phyloP scores from a whole-genome alignment of 805 yeast species.

The Candida tibetensis region DNA sequence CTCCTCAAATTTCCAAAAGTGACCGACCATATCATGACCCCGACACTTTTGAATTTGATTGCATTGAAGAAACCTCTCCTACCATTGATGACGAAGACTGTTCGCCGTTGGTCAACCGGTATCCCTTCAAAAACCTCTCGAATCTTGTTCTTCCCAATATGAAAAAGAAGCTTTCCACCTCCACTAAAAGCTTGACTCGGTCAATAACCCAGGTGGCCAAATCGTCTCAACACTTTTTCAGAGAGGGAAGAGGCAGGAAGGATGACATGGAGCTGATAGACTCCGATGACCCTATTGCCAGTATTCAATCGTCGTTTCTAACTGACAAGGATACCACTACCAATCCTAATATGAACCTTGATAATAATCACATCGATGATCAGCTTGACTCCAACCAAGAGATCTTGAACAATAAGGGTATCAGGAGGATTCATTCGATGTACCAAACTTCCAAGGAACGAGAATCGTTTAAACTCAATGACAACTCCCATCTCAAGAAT shows the following conservation, averaged over 20 bases:
- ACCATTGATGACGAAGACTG: background rate
- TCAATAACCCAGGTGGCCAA: slow-evolving; percentile 21
- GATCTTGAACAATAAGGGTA: slow-evolving; percentile 23
- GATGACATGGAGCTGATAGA: background rate
- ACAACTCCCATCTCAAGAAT: slow-evolving; percentile 31
- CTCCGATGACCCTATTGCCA: background rate
- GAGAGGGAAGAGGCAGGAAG: background rate
- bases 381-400: too few species aligned
- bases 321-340: slow-evolving; percentile 3
- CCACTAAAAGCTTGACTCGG: slow-evolving; percentile 18
- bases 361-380: background rate
- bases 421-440: slow-evolving; percentile 68
- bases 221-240: slow-evolving; percentile 14
- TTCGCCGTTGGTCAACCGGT: slow-evolving; percentile 21
- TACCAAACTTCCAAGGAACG: slow-evolving; percentile 47
- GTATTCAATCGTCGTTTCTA: background rate
- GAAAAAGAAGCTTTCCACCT: slow-evolving; percentile 19
- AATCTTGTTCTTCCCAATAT: slow-evolving; percentile 16
- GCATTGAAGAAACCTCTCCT: background rate
- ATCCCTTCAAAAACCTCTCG: slow-evolving; percentile 28
- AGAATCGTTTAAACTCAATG: slow-evolving; percentile 21
- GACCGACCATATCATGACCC: slow-evolving; percentile 36
- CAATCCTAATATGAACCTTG: slow-evolving; percentile 6
- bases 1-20: slow-evolving; percentile 11
- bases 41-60: slow-evolving; percentile 17